phyloP scores from a whole-genome alignment of 2,329 filamentous ascomycete genomes.

The Paraphoma chrysanthemicola region DNA sequence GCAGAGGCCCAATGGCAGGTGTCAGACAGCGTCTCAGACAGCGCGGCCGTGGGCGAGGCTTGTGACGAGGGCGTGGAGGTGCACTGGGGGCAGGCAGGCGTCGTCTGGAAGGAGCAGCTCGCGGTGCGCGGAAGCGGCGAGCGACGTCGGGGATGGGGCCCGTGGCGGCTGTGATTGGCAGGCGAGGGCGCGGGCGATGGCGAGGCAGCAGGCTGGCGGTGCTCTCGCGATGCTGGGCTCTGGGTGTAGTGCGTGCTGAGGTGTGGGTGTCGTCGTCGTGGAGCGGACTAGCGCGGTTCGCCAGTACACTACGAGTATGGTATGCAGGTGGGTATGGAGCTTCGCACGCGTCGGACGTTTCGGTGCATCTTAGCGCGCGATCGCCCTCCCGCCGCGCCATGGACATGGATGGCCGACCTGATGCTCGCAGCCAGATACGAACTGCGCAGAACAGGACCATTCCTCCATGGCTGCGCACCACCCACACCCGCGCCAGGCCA shows the following conservation, averaged over 20 bases:
- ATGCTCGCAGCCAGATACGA: background rate
- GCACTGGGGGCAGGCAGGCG: background rate
- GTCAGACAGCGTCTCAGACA: conserved; percentile 46
- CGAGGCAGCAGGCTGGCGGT: conserved; percentile 9
- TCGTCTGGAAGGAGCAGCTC: conserved; percentile 13
- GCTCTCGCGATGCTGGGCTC: background rate
- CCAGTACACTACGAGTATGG: background rate
- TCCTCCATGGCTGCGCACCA: background rate
- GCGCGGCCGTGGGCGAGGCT: conserved; percentile 40
- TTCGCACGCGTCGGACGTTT: background rate
- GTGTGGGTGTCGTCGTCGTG: background rate
- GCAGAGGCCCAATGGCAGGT: conserved; percentile 43
- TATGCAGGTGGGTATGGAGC: background rate
- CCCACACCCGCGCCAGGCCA: background rate
- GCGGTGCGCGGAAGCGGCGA: conserved; percentile 18
- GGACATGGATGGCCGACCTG: background rate
- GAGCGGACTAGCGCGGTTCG: background rate
- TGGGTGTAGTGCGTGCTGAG: background rate
- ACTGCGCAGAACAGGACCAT: background rate
- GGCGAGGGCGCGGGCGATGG: no score
- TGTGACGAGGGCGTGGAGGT: conserved; percentile 38
- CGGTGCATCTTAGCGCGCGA: conserved; percentile 17
- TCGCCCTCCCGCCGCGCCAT: conserved; percentile 25
- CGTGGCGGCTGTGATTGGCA: conserved; percentile 40
- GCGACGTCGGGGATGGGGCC: conserved; percentile 16